A percentile compares a stretch with the other conserved stretches of the same genome.
Conservation (phyloP, 2,329 filamentous ascomycete genomes). For the Ophiostoma perfectum region DNA sequence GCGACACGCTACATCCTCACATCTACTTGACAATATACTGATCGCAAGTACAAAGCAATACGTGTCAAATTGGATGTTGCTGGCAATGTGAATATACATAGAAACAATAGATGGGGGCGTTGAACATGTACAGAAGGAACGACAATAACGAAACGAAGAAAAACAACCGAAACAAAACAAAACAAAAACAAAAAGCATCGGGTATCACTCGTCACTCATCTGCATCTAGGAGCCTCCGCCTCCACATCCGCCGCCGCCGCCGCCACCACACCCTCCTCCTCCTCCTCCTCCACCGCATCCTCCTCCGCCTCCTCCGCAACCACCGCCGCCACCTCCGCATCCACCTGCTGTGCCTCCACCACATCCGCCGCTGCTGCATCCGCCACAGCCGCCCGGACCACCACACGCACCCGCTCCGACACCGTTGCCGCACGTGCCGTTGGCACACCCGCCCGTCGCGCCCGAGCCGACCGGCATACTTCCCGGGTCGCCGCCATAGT, state of each 20-base stretch:
- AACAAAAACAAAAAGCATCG: not conserved
- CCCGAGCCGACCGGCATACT: not conserved
- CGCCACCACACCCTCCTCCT: not conserved
- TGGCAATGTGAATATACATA: not conserved
- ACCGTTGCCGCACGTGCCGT: conserved; percentile 5
- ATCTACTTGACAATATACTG: not conserved
- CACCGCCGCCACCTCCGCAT: not conserved
- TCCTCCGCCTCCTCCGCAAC: not conserved
- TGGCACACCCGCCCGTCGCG: not conserved
- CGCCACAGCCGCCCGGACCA: not conserved
- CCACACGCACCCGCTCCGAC: not conserved
- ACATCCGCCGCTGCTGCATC: not conserved
- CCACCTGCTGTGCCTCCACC: not conserved
- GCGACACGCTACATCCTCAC: not conserved
- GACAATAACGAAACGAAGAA: not conserved
- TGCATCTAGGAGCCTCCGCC: not conserved
- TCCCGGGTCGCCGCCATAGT: conserved; percentile 9
- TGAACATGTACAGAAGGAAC: not conserved
- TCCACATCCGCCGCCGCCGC: not conserved
- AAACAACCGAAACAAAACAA: not conserved
- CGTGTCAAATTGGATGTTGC: too few species aligned
- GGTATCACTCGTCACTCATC: conserved; percentile 1
- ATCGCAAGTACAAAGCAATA: too few species aligned
- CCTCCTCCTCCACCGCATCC: not conserved
- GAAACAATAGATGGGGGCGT: not conserved